Evolutionary conservation across 1,284 basidiomycete species (phyloP), one percentile per base, ranked within the genome.

Genomic region (Tetrapyrgos nigripes): DNA sequence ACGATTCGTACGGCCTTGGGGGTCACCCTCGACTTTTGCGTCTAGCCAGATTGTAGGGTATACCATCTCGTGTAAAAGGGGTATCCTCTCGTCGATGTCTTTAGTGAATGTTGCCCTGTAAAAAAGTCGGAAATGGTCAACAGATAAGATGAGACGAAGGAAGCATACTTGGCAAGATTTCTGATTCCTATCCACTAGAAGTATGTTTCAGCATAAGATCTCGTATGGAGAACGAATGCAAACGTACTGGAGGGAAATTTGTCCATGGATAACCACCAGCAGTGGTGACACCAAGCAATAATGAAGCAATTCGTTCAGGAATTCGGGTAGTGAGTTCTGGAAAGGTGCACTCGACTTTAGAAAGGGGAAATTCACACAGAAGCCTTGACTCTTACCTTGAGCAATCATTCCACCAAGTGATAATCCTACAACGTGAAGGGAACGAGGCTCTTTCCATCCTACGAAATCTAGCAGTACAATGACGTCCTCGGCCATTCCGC

Each of bases 371-470:
- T 54, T 27, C 19, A 29, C 52, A 6, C 27, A 3, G 21, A 10
- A 35, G 23, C 27, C 33, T 26, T 29, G 4, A 28, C 9, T 58
- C 66, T 14, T 66, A 86, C 90, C 88, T 78, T 89, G 87, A 0
- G 89, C 84, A 58, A 94, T 93, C 93, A 94, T 94, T 17, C 94
- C 94, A 5, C 94, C 94, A 51, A 96, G 77, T 45, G 90, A 93
- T 11, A 89, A 77, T 1, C 94, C 93, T 14, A 94, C 88, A 19
- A 96, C 72, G 66, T 96, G 87, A 1, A 96, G 50, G 43, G 81
- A 82, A 8, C 81, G 59, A 27, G 52, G 19, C 27, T 44, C 78
- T 0, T 81, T 90, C 94, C 94, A 96, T 0, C 84, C 87, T 2
- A 96, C 61, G 62, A 86, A 83, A 62, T 94, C 81, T 9, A 95